These are phyloP conservation scores for Cymbopogon flexuosus DNA, from an alignment of 202 grass and related monocot species.

Conservation along the genomic window DNA sequence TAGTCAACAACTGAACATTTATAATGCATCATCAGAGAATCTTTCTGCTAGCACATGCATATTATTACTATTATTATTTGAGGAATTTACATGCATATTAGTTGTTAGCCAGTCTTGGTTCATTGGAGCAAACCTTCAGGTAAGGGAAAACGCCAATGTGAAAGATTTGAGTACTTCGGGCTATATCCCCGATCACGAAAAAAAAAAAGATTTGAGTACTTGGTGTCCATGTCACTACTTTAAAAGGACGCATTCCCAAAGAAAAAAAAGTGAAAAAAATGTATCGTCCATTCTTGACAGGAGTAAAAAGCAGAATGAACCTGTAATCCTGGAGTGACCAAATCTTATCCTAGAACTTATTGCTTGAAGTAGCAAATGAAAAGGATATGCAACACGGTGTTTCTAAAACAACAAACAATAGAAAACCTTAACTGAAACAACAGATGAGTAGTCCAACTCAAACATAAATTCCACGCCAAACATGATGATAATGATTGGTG, in stretches of 20 bases:
- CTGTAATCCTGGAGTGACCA: background rate
- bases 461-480: background rate
- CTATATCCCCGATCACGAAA: no score
- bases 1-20: no score
- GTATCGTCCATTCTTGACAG: background rate
- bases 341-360: background rate
- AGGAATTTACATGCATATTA: no score
- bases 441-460: background rate
- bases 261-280: background rate
- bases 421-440: background rate
- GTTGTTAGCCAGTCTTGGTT: background rate
- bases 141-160: background rate
- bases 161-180: no score
- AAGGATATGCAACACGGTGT: background rate
- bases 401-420: background rate
- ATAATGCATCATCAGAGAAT: no score
- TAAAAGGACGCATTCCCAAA: no score
- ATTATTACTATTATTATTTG: no score
- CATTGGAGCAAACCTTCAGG: background rate
- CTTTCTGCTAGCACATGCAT: no score
- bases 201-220: no score
- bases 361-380: background rate
- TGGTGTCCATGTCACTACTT: background rate
- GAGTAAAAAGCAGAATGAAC: slow-evolving; percentile 2
- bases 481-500: background rate